A percentile compares a stretch with the other conserved stretches of the same genome.
Evolutionary conservation across 2,329 filamentous ascomycete genomes (phyloP).

Genomic region (Trichoderma guizhouense): DNA sequence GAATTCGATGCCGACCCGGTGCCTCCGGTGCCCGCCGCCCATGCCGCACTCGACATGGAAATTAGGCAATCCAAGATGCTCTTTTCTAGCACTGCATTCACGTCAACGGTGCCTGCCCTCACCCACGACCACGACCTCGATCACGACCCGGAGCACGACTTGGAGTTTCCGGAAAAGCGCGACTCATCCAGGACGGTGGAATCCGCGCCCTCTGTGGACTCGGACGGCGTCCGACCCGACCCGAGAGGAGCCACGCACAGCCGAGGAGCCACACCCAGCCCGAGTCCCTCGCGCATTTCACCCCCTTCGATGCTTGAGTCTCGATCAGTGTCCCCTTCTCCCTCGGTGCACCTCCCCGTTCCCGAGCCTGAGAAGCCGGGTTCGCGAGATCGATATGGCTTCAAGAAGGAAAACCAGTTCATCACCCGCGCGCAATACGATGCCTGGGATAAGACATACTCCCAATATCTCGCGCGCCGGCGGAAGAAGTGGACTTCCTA

Average conservation of each 20-base stretch:
- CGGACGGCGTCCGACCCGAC: conserved; percentile 22
- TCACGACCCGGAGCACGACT: conserved; percentile 26
- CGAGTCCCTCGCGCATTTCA: conserved; percentile 7
- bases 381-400: conserved; percentile 79
- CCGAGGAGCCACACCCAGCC: conserved; percentile 6
- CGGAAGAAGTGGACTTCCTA: conserved; percentile 78
- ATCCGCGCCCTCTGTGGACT: conserved; percentile 31
- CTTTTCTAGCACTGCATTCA: conserved; percentile 39
- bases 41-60: conserved; percentile 36
- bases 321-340: conserved; percentile 17
- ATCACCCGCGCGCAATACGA: conserved; percentile 74
- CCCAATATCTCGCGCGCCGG: conserved; percentile 69
- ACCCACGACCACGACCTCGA: conserved; percentile 28
- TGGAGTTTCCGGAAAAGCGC: conserved; percentile 38
- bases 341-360: conserved; percentile 22
- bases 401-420: conserved; percentile 82
- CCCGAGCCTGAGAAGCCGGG: conserved; percentile 46
- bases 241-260: background rate
- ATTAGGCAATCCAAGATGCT: conserved; percentile 41
- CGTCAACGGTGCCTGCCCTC: conserved; percentile 39
- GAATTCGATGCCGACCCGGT: conserved; percentile 14
- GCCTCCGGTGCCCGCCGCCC: conserved; percentile 22
- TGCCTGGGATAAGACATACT: conserved; percentile 73
- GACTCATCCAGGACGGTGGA: conserved; percentile 52
- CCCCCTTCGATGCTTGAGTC: conserved; percentile 16